phyloP scores from a whole-genome alignment of 148 eudicot species.

The Tetragonia tetragonoides region DNA sequence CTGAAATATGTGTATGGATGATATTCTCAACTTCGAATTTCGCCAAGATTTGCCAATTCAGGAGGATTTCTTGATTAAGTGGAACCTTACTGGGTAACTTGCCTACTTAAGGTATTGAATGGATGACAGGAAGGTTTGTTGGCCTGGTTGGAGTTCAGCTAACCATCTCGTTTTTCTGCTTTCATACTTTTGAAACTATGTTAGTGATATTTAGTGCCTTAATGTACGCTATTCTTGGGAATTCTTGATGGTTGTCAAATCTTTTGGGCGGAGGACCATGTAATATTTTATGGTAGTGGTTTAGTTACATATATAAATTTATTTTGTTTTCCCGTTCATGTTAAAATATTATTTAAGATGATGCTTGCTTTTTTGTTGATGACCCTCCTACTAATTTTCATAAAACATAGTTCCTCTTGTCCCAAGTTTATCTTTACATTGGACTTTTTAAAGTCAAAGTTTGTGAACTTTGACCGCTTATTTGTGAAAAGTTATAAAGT shows the following conservation, averaged over 20 bases:
- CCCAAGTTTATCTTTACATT: too few species aligned
- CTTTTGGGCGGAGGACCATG: slow-evolving; percentile 22
- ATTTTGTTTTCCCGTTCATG: too few species aligned
- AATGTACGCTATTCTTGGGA: slow-evolving; percentile 12
- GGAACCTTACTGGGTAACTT: slow-evolving; percentile 19
- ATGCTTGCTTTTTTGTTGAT: too few species aligned
- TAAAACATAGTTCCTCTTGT: too few species aligned
- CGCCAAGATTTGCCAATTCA: slow-evolving; percentile 19
- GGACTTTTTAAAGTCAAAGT: too few species aligned
- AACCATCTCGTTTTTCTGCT: neutral
- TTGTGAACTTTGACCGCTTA: too few species aligned
- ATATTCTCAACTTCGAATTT: neutral
- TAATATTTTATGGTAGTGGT: neutral
- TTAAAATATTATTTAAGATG: too few species aligned
- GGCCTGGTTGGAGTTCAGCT: neutral
- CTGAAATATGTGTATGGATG: neutral
- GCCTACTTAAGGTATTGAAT: neutral
- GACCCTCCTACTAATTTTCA: too few species aligned
- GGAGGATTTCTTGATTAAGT: slow-evolving; percentile 27
- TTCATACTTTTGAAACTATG: neutral
- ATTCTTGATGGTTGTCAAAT: slow-evolving; percentile 19
- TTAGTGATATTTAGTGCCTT: slow-evolving; percentile 8
- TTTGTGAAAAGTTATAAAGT: too few species aligned
- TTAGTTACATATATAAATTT: too few species aligned
- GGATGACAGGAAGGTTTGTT: neutral